Conservation (phyloP, 176 grass and related monocot species). For the Phoenix dactylifera region DNA sequence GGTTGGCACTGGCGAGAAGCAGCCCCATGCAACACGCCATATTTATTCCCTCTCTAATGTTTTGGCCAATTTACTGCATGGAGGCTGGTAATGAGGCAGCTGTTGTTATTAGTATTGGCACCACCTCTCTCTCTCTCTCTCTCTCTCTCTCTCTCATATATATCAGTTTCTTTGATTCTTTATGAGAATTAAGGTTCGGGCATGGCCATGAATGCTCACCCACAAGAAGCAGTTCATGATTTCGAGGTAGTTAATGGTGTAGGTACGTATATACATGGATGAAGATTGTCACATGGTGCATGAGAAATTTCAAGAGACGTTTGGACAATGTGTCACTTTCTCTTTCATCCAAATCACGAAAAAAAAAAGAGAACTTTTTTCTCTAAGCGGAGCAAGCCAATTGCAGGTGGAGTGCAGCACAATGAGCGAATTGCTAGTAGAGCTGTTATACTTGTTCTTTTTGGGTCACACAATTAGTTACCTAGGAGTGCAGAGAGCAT, state of each 20-base stretch:
- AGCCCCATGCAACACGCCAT: conserved; percentile 21
- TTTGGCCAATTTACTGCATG: conserved; percentile 27
- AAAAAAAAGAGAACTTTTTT: too few species aligned
- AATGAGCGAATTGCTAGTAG: too few species aligned
- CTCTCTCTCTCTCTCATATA: background rate
- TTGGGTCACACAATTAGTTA: too few species aligned
- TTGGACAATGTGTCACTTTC: too few species aligned
- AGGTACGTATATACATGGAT: conserved; percentile 34
- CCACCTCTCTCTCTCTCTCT: background rate
- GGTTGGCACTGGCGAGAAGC: conserved; percentile 36
- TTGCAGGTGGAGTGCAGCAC: too few species aligned
- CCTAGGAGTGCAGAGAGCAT: too few species aligned
- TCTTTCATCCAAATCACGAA: too few species aligned
- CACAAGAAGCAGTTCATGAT: conserved; percentile 50
- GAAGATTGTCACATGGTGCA: conserved; percentile 43
- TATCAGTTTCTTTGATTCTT: conserved; percentile 1
- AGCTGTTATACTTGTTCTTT: too few species aligned
- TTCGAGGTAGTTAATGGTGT: conserved; percentile 51
- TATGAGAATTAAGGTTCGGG: conserved; percentile 18
- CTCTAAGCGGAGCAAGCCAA: too few species aligned
- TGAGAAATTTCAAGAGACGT: conserved; percentile 19
- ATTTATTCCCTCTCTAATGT: conserved; percentile 27
- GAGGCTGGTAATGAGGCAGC: conserved; percentile 1
- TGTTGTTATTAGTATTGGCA: conserved; percentile 27
- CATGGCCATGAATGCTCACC: conserved; percentile 57